These are phyloP conservation scores for Chlorociboria aeruginascens DNA, from an alignment of 495 filamentous ascomycete species.

Conservation along the genomic window DNA sequence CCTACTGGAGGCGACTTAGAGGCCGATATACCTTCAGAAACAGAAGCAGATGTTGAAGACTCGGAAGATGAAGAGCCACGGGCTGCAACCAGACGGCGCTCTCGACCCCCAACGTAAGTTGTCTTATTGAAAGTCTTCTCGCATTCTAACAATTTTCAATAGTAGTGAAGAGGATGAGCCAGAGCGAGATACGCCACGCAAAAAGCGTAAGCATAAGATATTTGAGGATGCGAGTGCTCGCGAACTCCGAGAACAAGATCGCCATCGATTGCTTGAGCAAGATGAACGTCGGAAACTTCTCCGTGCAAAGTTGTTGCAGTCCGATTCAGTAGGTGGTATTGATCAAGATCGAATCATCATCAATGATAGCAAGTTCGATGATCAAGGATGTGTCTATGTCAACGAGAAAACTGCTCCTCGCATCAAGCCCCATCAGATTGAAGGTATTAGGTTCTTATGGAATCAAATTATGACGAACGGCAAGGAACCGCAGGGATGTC, in stretches of 20 bases:
- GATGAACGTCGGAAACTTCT: constrained; percentile 37
- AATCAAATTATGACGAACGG: constrained; percentile 45
- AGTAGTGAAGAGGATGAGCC: constrained; percentile 2
- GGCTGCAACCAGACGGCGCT: constrained; percentile 1
- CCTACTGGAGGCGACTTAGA: no score
- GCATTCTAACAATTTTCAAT: no score
- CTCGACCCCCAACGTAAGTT: constrained; percentile 2
- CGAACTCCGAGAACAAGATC: constrained; percentile 32
- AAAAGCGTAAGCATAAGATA: constrained; percentile 36
- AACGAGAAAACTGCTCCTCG: constrained; percentile 32
- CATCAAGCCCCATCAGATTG: constrained; percentile 46
- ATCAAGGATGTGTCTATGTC: constrained; percentile 39
- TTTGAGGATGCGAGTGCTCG: constrained; percentile 33
- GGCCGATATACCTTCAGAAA: no score
- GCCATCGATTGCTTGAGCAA: constrained; percentile 31
- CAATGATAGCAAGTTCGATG: constrained; percentile 53
- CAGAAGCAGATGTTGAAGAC: constrained; percentile 2
- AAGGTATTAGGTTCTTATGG: constrained; percentile 85
- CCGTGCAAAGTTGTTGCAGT: constrained; percentile 26
- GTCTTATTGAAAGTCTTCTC: background rate
- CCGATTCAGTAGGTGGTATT: constrained; percentile 30
- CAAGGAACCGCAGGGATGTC: constrained; percentile 49
- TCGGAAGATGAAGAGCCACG: constrained; percentile 7
- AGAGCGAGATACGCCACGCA: constrained; percentile 13
- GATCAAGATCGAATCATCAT: constrained; percentile 41